Evolutionary conservation across 768 basidiomycete species (phyloP).

Genomic region (Suillus discolor): DNA sequence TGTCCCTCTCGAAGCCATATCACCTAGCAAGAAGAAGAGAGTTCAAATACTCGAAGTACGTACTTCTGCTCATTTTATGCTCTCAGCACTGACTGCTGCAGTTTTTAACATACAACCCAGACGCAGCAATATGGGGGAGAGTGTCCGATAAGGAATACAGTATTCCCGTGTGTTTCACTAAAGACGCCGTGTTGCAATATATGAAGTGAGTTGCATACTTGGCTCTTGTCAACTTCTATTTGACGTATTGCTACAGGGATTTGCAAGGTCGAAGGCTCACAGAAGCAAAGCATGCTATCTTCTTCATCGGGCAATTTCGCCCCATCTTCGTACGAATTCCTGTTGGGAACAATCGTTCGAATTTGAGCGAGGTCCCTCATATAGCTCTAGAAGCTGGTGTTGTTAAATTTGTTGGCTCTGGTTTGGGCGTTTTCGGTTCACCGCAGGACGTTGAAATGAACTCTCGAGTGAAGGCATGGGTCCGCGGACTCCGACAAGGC

Average conservation of each 20-base stretch:
- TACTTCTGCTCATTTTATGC: not conserved
- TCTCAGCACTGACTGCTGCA: constrained; percentile 26
- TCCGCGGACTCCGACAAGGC: constrained; percentile 51
- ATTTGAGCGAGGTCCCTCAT: constrained; percentile 41
- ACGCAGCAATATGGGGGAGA: constrained; percentile 61
- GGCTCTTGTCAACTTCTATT: not conserved
- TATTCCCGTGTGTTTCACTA: constrained; percentile 58
- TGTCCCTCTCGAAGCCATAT: constrained; percentile 7
- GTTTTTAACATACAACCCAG: constrained; percentile 56
- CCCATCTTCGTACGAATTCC: constrained; percentile 59
- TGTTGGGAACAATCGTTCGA: constrained; percentile 31
- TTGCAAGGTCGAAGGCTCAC: constrained; percentile 40
- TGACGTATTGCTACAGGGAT: constrained; percentile 20
- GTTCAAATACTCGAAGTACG: constrained; percentile 63
- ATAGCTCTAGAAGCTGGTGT: constrained; percentile 58
- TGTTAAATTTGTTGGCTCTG: constrained; percentile 45
- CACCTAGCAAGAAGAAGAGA: constrained; percentile 44
- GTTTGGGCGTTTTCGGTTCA: constrained; percentile 47
- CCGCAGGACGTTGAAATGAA: constrained; percentile 50
- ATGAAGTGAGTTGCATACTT: constrained; percentile 34
- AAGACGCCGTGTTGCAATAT: constrained; percentile 50
- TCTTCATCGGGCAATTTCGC: constrained; percentile 51
- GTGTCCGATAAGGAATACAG: constrained; percentile 58
- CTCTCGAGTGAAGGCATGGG: constrained; percentile 50
- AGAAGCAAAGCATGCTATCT: constrained; percentile 46